phyloP scores from a whole-genome alignment of 257 asterid species.

The Solanum chmielewskii region DNA sequence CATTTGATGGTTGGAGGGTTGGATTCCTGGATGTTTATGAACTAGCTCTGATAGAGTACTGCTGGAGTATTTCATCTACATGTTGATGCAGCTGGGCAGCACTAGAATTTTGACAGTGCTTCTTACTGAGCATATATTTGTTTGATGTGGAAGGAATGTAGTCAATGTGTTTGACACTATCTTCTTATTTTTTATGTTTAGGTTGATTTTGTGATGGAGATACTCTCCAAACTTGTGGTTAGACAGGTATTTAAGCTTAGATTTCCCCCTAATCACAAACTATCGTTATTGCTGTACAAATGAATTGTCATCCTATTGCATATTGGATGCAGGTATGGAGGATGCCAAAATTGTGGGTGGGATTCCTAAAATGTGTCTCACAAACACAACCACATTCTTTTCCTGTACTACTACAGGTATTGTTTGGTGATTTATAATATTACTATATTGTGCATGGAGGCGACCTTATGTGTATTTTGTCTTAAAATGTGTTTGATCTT shows the following conservation, averaged over 20 bases:
- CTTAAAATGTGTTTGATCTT: slow-evolving; percentile 4
- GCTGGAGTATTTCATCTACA: not conserved
- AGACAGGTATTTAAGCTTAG: slow-evolving; percentile 45
- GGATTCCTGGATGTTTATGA: not conserved
- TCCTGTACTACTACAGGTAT: slow-evolving; percentile 78
- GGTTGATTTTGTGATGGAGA: slow-evolving; percentile 92
- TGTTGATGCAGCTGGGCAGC: not conserved
- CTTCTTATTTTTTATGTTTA: slow-evolving; percentile 18
- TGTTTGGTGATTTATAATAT: not conserved
- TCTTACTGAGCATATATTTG: not conserved
- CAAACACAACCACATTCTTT: slow-evolving; percentile 97
- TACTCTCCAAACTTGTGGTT: slow-evolving; percentile 70
- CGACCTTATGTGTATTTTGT: not conserved
- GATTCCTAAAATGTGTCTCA: slow-evolving; percentile 85
- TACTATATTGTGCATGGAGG: not conserved
- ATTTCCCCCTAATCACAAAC: not conserved
- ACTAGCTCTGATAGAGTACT: not conserved
- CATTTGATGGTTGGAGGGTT: not conserved
- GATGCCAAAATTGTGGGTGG: slow-evolving; percentile 91
- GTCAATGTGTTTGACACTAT: not conserved
- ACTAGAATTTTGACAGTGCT: not conserved
- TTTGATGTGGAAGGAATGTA: not conserved
- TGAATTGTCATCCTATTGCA: not conserved
- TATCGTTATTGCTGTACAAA: not conserved
- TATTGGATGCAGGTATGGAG: slow-evolving; percentile 67